Conservation (phyloP, 1,139 yeast genomes). For the Geotrichum citri-aurantii region DNA sequence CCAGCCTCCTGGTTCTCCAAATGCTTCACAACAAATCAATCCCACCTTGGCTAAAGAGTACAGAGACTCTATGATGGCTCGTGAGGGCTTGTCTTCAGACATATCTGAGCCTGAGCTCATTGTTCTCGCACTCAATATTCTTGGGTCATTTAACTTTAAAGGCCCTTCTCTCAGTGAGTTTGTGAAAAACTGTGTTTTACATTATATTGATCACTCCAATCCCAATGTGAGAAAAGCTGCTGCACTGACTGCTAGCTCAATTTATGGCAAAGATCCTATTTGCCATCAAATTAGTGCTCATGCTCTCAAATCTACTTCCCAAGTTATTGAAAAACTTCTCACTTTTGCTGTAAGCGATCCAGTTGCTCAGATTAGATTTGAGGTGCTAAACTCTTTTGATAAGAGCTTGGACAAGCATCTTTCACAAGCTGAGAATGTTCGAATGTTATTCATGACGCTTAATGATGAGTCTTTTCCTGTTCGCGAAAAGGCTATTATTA, state of each 20-base stretch:
- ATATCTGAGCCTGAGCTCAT: slow-evolving; percentile 48
- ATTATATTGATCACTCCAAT: slow-evolving; percentile 74
- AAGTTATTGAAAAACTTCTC: slow-evolving; percentile 72
- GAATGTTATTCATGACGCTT: slow-evolving; percentile 76
- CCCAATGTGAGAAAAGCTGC: slow-evolving; percentile 80
- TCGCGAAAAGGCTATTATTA: slow-evolving; percentile 68
- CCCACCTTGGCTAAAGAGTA: slow-evolving; percentile 67
- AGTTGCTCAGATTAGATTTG: slow-evolving; percentile 71
- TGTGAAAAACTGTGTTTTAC: slow-evolving; percentile 74
- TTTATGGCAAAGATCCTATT: slow-evolving; percentile 78
- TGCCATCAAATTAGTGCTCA: slow-evolving; percentile 80
- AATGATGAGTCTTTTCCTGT: slow-evolving; percentile 87
- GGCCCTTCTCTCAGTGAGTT: slow-evolving; percentile 78
- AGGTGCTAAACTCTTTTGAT: slow-evolving; percentile 68
- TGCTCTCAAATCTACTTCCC: slow-evolving; percentile 78
- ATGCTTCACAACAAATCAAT: slow-evolving; percentile 48
- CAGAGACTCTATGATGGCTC: slow-evolving; percentile 63
- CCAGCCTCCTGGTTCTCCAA: slow-evolving; percentile 84
- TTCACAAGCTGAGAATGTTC: slow-evolving; percentile 88
- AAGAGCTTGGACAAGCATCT: slow-evolving; percentile 82
- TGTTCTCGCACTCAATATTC: slow-evolving; percentile 64
- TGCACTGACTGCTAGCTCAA: slow-evolving; percentile 72
- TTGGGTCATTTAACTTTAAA: slow-evolving; percentile 68
- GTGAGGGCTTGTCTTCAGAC: slow-evolving; percentile 46
- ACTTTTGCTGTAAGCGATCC: slow-evolving; percentile 91